A percentile compares a stretch with the other conserved stretches of the same genome.
These are phyloP conservation scores for Ophiorrhiza pumila DNA, from an alignment of 257 asterid genomes.

Conservation along the genomic window DNA sequence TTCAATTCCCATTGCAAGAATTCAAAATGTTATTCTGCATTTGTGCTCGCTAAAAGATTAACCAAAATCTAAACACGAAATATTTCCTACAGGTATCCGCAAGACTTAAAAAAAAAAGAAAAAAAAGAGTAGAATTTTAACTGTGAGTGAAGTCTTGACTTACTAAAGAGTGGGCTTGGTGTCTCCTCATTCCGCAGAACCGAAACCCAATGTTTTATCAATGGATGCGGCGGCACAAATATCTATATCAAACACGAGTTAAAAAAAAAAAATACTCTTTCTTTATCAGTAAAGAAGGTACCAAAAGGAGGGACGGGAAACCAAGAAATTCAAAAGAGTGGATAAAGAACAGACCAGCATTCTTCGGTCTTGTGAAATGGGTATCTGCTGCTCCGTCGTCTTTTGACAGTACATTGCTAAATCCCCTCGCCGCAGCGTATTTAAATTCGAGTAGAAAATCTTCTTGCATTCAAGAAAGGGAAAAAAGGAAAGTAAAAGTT, in stretches of 20 bases:
- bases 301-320: too few species aligned
- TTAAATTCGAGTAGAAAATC: slow-evolving; percentile 27
- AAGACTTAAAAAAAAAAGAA: too few species aligned
- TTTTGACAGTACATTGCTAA: slow-evolving; percentile 39
- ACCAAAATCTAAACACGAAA: neutral
- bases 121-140: too few species aligned
- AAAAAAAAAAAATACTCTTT: slow-evolving; percentile 5
- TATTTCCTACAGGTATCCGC: neutral
- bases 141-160: slow-evolving; percentile 7
- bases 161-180: slow-evolving; percentile 80
- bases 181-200: slow-evolving; percentile 92
- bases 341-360: slow-evolving; percentile 61
- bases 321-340: neutral
- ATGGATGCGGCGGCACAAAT: slow-evolving; percentile 94
- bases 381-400: slow-evolving; percentile 46
- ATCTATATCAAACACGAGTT: slow-evolving; percentile 57
- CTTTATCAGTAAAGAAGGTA: slow-evolving; percentile 12
- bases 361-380: slow-evolving; percentile 50
- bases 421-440: slow-evolving; percentile 34
- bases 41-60: neutral
- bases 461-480: slow-evolving; percentile 10
- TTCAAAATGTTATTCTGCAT: neutral
- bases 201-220: slow-evolving; percentile 96
- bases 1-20: neutral
- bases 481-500: neutral